Evolutionary conservation across 441 rosid species (phyloP), one percentile per base, ranked within the genome.

Genomic region (Arabidopsis hybrid): DNA sequence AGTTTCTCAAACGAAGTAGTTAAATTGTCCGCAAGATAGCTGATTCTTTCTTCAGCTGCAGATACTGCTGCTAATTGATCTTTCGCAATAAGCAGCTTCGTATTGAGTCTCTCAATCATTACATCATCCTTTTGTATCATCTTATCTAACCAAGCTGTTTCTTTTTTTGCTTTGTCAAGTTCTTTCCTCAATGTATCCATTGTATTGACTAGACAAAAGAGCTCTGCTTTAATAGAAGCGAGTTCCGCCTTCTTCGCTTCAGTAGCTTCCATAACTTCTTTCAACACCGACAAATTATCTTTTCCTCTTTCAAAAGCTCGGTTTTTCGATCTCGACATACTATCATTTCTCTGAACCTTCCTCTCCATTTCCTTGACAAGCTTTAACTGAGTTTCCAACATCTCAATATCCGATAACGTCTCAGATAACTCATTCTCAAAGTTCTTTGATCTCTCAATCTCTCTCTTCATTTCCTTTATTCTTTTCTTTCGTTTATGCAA

Each of bases 61-160:
- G 83, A 71, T 0, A 76, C 88, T 5, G 85, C 67, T 83, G 88
- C 94, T 67, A 87, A 36, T 74, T 82, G 84, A 51, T 83, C 81
- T 75, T 89, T 95, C 12, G 83, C 93, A 72, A 88, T 84, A 13
- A 92, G 89, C 73, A 92, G 83, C 89, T 95, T 92, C 2, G 92
- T 69, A 38, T 90, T 86, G 67, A 90, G 86, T 52, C 67, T 87
- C 71, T 83, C 84, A 57, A 86, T 84, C 16, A 78, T 83, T 4
- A 43, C 13, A 61, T 90, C 91, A 5, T 79, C 68, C 69, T 83
- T 89, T 58, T 71, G 84, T 68, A 85, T 87, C 0, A 77, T 60
- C 81, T 79, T 86, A 67, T 82, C 79, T 40, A 83, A 65, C 76
- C 71, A 70, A 32, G 76, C 53, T 35, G 82, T 79, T 82, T 90